phyloP scores from a whole-genome alignment of 2,329 filamentous ascomycete genomes.

The Aspergillus hiratsukae region DNA sequence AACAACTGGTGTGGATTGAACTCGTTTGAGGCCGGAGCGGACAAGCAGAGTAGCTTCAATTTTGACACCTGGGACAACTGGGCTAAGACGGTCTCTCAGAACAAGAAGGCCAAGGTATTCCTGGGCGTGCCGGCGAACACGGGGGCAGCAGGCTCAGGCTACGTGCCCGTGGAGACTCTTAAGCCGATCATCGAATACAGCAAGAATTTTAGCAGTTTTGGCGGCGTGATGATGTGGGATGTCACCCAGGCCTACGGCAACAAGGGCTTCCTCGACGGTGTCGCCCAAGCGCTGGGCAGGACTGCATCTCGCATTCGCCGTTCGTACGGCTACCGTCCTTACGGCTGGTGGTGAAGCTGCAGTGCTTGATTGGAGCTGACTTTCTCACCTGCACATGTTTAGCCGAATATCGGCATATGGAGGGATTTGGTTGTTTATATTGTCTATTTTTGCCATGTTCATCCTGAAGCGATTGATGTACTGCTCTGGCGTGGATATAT shows the following conservation, averaged over 20 bases:
- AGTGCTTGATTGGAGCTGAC: background rate
- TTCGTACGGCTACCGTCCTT: background rate
- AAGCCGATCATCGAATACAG: slow-evolving; percentile 50
- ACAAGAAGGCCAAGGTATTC: slow-evolving; percentile 58
- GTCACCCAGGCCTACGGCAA: slow-evolving; percentile 59
- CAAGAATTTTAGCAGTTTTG: slow-evolving; percentile 56
- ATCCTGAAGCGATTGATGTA: background rate
- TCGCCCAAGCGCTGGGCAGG: slow-evolving; percentile 34
- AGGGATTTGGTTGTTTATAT: background rate
- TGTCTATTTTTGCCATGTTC: background rate
- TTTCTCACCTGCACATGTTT: background rate
- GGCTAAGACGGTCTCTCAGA: slow-evolving; percentile 55
- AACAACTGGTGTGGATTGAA: slow-evolving; percentile 63
- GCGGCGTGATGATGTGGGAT: slow-evolving; percentile 68
- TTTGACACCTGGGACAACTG: slow-evolving; percentile 62
- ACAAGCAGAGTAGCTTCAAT: slow-evolving; percentile 55
- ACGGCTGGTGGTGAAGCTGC: background rate
- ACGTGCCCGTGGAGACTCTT: slow-evolving; percentile 47
- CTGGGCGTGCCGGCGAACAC: slow-evolving; percentile 57
- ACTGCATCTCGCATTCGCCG: slow-evolving; percentile 4
- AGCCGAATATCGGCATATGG: background rate
- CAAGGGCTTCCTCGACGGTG: slow-evolving; percentile 49
- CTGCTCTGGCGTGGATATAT: background rate
- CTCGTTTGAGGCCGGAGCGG: slow-evolving; percentile 45
- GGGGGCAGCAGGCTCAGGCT: slow-evolving; percentile 53